These are phyloP conservation scores for Elongisporangium undulatum DNA, from an alignment of 352 stramenopile species.

Conservation along the genomic window DNA sequence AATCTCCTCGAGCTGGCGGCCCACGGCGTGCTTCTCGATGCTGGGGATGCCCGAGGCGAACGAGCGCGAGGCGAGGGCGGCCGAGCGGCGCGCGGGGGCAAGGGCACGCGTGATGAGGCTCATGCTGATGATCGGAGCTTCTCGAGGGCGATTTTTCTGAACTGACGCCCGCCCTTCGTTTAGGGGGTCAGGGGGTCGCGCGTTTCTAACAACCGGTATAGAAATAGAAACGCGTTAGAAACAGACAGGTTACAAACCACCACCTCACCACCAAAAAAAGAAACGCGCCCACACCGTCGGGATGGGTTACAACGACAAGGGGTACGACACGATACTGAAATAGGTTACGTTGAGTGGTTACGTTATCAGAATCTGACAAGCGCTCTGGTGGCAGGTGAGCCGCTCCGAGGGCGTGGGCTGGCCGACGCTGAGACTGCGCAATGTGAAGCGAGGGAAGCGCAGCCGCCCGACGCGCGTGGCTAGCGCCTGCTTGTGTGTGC, in stretches of 20 bases:
- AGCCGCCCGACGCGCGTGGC: constrained; percentile 38
- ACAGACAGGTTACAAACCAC: neutral
- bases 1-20: constrained; percentile 72
- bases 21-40: constrained; percentile 78
- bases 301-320: too few species aligned
- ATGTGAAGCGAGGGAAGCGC: constrained; percentile 43
- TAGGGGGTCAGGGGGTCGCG: neutral
- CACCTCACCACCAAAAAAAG: neutral
- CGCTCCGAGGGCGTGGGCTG: neutral
- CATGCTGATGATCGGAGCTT: constrained; percentile 14
- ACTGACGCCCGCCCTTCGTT: constrained; percentile 19
- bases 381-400: neutral
- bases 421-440: neutral
- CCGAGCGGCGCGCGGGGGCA: constrained; percentile 44
- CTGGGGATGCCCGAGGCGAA: constrained; percentile 69
- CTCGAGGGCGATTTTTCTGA: constrained; percentile 10
- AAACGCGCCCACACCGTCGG: constrained; percentile 3
- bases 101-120: constrained; percentile 47
- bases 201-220: constrained; percentile 11
- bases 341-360: too few species aligned
- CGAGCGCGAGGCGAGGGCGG: constrained; percentile 30
- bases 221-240: constrained; percentile 3
- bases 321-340: too few species aligned
- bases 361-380: neutral
- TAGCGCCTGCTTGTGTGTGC: constrained; percentile 41